Evolutionary conservation across 2,329 filamentous ascomycete genomes (phyloP).

Genomic region (Penicillium sp.): DNA sequence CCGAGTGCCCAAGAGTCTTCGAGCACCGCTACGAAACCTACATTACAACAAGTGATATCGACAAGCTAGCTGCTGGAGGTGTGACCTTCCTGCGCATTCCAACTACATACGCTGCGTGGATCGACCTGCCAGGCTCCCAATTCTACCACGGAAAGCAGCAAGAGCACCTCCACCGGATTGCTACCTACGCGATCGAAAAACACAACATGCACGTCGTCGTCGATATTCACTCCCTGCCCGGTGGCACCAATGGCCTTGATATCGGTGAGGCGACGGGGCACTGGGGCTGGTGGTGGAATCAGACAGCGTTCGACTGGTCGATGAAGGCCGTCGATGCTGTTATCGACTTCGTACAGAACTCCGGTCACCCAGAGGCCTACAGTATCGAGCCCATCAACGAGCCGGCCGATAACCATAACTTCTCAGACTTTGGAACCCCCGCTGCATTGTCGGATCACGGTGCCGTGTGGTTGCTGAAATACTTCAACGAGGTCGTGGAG

Average conservation of each 20-base stretch:
- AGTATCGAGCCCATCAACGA: constrained; percentile 30
- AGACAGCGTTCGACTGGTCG: constrained; percentile 24
- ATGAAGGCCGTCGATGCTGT: constrained; percentile 21
- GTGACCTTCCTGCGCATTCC: constrained; percentile 20
- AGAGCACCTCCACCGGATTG: constrained; percentile 19
- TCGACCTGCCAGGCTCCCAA: constrained; percentile 25
- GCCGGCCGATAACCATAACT: constrained; percentile 23
- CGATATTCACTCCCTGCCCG: constrained; percentile 29
- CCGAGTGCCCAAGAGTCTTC: constrained; percentile 6
- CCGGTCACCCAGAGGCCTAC: constrained; percentile 19
- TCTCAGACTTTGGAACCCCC: constrained; percentile 24
- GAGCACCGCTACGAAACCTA: constrained; percentile 17
- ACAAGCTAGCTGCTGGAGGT: constrained; percentile 13
- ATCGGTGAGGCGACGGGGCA: constrained; percentile 26
- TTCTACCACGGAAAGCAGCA: constrained; percentile 27
- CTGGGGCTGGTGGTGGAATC: constrained; percentile 27
- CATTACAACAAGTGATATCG: constrained; percentile 14
- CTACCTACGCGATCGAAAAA: constrained; percentile 22
- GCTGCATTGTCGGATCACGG: constrained; percentile 23
- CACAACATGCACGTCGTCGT: constrained; percentile 29
- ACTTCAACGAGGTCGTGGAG: constrained; percentile 22
- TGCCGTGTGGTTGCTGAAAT: constrained; percentile 24
- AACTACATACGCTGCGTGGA: constrained; percentile 21
- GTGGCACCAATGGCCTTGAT: constrained; percentile 25
- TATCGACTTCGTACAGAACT: constrained; percentile 20